Evolutionary conservation across 2,329 filamentous ascomycete genomes (phyloP).

Genomic region (Helicocarpus griseus): DNA sequence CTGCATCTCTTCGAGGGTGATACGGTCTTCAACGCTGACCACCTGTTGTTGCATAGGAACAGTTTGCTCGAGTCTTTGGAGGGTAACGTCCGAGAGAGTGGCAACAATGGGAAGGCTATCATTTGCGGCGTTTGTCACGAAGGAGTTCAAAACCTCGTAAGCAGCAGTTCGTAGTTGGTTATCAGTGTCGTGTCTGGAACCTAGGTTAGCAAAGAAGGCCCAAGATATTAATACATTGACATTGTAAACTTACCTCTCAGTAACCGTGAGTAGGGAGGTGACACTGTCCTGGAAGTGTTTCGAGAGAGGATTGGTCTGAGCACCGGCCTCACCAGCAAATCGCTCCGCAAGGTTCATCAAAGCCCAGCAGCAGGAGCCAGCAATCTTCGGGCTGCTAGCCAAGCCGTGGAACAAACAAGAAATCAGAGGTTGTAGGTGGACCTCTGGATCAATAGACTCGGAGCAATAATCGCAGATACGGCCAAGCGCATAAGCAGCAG

Average conservation of each 20-base stretch:
- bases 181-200: slow-evolving; percentile 56
- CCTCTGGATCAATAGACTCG: slow-evolving; percentile 75
- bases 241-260: slow-evolving; percentile 50
- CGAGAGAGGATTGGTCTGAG: slow-evolving; percentile 70
- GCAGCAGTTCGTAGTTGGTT: slow-evolving; percentile 87
- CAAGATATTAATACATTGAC: neutral
- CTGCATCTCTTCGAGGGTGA: slow-evolving; percentile 95
- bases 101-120: slow-evolving; percentile 76
- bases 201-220: slow-evolving; percentile 12
- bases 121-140: slow-evolving; percentile 80
- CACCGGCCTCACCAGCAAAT: slow-evolving; percentile 78
- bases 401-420: slow-evolving; percentile 82
- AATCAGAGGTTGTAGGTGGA: slow-evolving; percentile 77
- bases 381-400: slow-evolving; percentile 90
- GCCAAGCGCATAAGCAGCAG: slow-evolving; percentile 88
- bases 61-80: slow-evolving; percentile 85
- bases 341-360: slow-evolving; percentile 96
- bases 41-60: slow-evolving; percentile 84
- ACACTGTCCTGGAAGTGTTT: slow-evolving; percentile 91
- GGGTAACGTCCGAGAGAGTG: slow-evolving; percentile 73
- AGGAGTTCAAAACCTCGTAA: slow-evolving; percentile 93
- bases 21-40: slow-evolving; percentile 91
- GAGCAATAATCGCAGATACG: slow-evolving; percentile 92
- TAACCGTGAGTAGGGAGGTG: slow-evolving; percentile 72
- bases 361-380: slow-evolving; percentile 96